Evolutionary conservation across 2,329 filamentous ascomycete species (phyloP).

Genomic region (Apiospora pterosperma): DNA sequence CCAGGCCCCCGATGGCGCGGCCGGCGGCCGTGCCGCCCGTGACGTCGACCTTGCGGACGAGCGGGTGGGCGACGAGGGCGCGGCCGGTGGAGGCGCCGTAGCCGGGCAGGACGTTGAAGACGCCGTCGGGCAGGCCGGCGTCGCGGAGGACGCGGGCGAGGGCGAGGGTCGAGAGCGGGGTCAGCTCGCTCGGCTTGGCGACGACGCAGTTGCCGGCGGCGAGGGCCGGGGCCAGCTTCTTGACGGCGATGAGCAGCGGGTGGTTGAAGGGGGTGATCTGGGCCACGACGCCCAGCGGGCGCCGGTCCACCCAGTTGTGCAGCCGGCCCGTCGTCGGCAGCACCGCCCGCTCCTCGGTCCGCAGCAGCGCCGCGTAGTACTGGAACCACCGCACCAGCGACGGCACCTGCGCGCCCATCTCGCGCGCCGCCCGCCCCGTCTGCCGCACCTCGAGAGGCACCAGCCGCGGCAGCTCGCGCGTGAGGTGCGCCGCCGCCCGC

Average conservation of each 20-base stretch:
- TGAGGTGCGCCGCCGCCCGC: constrained; percentile 52
- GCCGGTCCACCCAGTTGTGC: constrained; percentile 52
- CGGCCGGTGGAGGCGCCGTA: constrained; percentile 49
- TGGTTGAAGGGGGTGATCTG: constrained; percentile 59
- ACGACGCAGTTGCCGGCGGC: constrained; percentile 58
- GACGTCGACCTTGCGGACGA: constrained; percentile 66
- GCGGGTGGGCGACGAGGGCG: constrained; percentile 48
- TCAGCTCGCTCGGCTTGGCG: constrained; percentile 61
- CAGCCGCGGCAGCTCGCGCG: constrained; percentile 48
- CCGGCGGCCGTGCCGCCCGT: constrained; percentile 73
- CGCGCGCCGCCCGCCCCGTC: constrained; percentile 64
- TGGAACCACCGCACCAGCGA: constrained; percentile 67
- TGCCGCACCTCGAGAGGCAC: constrained; percentile 64
- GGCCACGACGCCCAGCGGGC: constrained; percentile 55
- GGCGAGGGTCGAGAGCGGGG: constrained; percentile 57
- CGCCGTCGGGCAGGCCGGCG: constrained; percentile 68
- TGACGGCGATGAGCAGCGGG: constrained; percentile 54
- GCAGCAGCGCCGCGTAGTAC: constrained; percentile 65
- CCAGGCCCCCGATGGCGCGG: constrained; percentile 63
- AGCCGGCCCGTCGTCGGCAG: constrained; percentile 61
- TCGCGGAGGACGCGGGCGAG: constrained; percentile 58
- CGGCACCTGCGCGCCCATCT: constrained; percentile 68
- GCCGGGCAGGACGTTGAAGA: constrained; percentile 61
- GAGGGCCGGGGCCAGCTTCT: constrained; percentile 59
- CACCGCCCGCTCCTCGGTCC: constrained; percentile 64